Evolutionary conservation across 768 basidiomycete species (phyloP).

Genomic region (Psilocybe sp.): DNA sequence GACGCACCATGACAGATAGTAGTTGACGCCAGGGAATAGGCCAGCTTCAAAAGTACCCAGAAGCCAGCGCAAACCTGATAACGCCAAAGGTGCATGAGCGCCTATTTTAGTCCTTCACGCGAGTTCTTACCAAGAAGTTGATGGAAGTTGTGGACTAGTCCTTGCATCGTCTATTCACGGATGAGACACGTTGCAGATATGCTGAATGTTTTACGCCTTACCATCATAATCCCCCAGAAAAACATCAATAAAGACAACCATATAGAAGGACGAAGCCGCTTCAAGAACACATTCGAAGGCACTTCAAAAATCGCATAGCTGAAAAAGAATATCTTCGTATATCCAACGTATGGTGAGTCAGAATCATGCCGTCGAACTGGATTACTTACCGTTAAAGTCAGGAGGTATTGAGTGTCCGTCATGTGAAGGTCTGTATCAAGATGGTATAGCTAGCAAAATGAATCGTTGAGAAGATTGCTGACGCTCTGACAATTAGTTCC

Average conservation of each 20-base stretch:
- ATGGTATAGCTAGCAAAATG: conserved; percentile 51
- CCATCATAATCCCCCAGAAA: conserved; percentile 76
- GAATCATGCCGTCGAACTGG: neutral
- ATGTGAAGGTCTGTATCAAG: conserved; percentile 58
- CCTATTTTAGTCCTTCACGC: neutral
- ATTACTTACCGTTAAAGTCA: conserved; percentile 50
- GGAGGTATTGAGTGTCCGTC: conserved; percentile 62
- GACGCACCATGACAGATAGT: conserved; percentile 68
- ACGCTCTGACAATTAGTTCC: neutral
- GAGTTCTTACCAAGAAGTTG: conserved; percentile 53
- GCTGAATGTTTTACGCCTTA: conserved; percentile 20
- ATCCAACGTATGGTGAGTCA: neutral
- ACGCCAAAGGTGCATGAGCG: neutral
- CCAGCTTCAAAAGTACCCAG: conserved; percentile 76
- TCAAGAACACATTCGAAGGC: conserved; percentile 71
- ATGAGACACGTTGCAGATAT: neutral
- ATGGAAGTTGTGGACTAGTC: conserved; percentile 64
- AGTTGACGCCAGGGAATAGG: conserved; percentile 61
- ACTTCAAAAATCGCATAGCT: conserved; percentile 76
- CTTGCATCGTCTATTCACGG: conserved; percentile 60
- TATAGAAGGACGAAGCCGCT: conserved; percentile 70
- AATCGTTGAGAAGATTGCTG: neutral
- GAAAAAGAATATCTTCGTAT: conserved; percentile 46
- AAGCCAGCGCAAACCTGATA: conserved; percentile 66
- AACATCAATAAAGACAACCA: conserved; percentile 78